Base-by-base conservation (phyloP, 192 early-diverging fungal species). In the Borealophlyctis nickersoniae region DNA sequence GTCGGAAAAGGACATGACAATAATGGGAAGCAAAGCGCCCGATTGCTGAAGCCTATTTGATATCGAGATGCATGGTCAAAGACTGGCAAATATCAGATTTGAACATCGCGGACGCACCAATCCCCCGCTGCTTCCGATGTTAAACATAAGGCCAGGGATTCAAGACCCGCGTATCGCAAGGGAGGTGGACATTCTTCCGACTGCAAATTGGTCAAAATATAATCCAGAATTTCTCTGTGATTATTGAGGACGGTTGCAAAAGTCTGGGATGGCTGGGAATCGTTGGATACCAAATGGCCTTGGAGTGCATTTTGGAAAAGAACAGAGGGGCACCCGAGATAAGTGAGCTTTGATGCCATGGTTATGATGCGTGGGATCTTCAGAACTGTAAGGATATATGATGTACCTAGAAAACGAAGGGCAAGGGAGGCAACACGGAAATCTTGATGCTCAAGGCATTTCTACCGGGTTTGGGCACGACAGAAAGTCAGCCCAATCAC, bases 391-490 rank as follows among this genome's bases (percentile, higher is more conserved):
- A n/a, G 39, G 39, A 45, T 45, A 45, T 13, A 45, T 45, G 39
- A 45, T 7, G 9, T 35, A 67, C 66, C 66, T 4, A 67, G 19
- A 52, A 67, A 67, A 26, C 66, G 66, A 2, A 67, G 22, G 3
- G 48, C 9, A 9, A 67, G 49, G 13, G 66, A 59, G 26, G 48
- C 28, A 11, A 67, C 66, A 11, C 66, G 57, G 23, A 50, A 60
- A 35, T 67, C 66, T 13, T 45, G 24, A 36, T 67, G 66, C 23
- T 22, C 2, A 14, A 67, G 33, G 35, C 57, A 31, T 3, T 48
- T 34, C 65, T 66, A 19, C 24, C 19, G 39, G 19, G 7, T 19
- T 13, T 13, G 9, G 19, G 39, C 39, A 13, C 9, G 7, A 13
- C 9, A 45, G 7, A 45, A 13, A 45, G 19, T 45, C 19, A 19